Conservation (phyloP, 164 flowering plant species). For the Platanus orientalis region DNA sequence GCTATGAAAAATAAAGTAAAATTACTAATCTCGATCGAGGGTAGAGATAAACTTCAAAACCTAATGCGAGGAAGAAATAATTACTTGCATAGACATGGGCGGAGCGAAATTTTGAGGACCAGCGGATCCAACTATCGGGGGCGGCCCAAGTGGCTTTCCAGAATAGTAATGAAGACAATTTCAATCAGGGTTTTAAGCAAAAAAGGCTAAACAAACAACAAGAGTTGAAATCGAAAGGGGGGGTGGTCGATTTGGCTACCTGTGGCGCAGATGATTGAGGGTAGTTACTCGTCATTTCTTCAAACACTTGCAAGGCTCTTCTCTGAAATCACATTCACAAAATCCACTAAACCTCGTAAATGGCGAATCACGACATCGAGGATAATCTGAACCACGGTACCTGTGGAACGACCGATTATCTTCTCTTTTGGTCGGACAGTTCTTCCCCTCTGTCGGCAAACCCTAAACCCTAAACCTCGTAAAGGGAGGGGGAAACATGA, state of each 20-base stretch:
- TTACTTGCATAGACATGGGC: conserved; percentile 57
- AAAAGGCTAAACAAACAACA: neutral
- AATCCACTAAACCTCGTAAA: too few relatives aligned
- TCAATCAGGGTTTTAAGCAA: neutral
- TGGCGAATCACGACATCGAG: too few relatives aligned
- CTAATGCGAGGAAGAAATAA: conserved; percentile 3
- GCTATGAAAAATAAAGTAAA: neutral
- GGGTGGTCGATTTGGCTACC: conserved; percentile 35
- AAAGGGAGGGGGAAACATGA: too few relatives aligned
- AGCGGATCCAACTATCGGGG: conserved; percentile 46
- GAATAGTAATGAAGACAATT: conserved; percentile 1
- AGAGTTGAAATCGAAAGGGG: neutral
- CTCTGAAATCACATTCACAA: conserved; percentile 11
- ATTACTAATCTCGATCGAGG: too few relatives aligned
- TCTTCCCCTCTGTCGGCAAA: too few relatives aligned
- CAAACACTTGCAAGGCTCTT: conserved; percentile 13
- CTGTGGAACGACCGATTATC: too few relatives aligned
- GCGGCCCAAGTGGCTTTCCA: conserved; percentile 57
- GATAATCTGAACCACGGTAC: too few relatives aligned
- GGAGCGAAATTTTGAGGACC: conserved; percentile 57
- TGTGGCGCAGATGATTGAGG: conserved; percentile 64
- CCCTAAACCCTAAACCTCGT: too few relatives aligned
- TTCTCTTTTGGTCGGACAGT: too few relatives aligned
- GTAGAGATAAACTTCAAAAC: neutral
- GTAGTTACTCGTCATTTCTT: conserved; percentile 58